Evolutionary conservation across 2,329 filamentous ascomycete genomes (phyloP), one percentile per base, ranked within the genome.

Genomic region (Dothideomycetes sp.): DNA sequence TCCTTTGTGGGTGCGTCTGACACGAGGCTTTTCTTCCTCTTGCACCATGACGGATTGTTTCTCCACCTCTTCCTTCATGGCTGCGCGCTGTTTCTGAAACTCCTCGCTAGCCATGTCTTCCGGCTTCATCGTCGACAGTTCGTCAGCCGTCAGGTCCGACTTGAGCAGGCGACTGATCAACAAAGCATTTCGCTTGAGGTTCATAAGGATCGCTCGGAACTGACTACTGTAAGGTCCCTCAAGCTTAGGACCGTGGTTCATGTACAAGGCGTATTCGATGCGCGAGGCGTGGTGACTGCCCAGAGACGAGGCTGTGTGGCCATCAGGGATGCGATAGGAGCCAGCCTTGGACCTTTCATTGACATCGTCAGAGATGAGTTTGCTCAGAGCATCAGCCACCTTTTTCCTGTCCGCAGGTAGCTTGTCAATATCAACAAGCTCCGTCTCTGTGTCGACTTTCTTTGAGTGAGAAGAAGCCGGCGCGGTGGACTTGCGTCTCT

Each of bases 41-140:
- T 85, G 75, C 44, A 89, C 79, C 24, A 94, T 73, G 34, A 91
- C 88, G 34, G 89, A 84, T 58, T 81, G 84, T 52, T 87, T 84
- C 54, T 91, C 84, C 0, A 79, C 77, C 45, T 77, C 74, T 37
- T 84, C 82, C 58, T 83, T 82, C 70, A 89, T 79, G 50, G 80
- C 77, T 12, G 82, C 82, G 17, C 77, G 81, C 56, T 86, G 75
- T 19, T 73, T 73, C 57, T 94, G 86, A 54, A 88, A 72, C 58
- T 96, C 88, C 45, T 93, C 84, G 41, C 84, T 94, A 2, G 87
- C 87, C 70, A 98, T 84, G 54, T 95, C 85, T 54, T 91, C 84
- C 1, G 83, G 77, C 11, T 77, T 80, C 91, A 98, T 95, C 38
- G 75, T 75, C n/a, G 85, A 84, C 34, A 98, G 70, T 41, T 77